These are phyloP conservation scores for Cicer cuneatum DNA, from an alignment of 306 rosid genomes.

Conservation along the genomic window DNA sequence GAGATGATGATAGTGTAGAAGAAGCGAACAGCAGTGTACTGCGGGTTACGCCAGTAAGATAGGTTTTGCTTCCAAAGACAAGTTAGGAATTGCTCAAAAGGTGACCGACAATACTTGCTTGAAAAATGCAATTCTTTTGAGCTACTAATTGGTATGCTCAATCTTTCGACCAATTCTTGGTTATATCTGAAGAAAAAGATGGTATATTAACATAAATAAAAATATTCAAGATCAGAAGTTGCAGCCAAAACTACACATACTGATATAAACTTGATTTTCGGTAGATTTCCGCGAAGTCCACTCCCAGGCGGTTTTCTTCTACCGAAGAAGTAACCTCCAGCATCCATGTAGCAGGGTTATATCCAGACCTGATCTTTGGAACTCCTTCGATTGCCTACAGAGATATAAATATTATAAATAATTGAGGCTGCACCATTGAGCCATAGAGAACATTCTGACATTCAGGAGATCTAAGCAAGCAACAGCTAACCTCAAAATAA, in stretches of 20 bases:
- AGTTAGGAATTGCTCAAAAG: conserved; percentile 83
- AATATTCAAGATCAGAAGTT: conserved; percentile 25
- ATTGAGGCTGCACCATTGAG: conserved; percentile 40
- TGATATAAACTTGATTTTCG: conserved; percentile 74
- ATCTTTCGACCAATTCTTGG: conserved; percentile 71
- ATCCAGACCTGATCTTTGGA: conserved; percentile 74
- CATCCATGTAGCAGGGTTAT: conserved; percentile 98
- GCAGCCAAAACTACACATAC: conserved; percentile 56
- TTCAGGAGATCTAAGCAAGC: conserved; percentile 27
- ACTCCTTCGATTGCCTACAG: conserved; percentile 89
- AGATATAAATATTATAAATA: conserved; percentile 36
- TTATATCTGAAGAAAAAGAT: conserved; percentile 62
- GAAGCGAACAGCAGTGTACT: conserved; percentile 95
- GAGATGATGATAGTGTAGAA: conserved; percentile 92
- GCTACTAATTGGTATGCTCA: conserved; percentile 73
- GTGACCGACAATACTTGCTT: conserved; percentile 77
- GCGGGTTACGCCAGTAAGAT: conserved; percentile 97
- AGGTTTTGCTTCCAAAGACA: conserved; percentile 98
- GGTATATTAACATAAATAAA: conserved; percentile 41
- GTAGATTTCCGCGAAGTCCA: conserved; percentile 93
- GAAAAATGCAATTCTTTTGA: conserved; percentile 82
- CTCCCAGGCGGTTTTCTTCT: conserved; percentile 85
- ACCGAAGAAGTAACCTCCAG: conserved; percentile 82
- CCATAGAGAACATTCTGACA: conserved; percentile 35
- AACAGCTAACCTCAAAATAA: conserved; percentile 83